Evolutionary conservation across 495 filamentous ascomycete species (phyloP), one percentile per base, ranked within the genome.

Genomic region (Lasiosphaeria hispida): DNA sequence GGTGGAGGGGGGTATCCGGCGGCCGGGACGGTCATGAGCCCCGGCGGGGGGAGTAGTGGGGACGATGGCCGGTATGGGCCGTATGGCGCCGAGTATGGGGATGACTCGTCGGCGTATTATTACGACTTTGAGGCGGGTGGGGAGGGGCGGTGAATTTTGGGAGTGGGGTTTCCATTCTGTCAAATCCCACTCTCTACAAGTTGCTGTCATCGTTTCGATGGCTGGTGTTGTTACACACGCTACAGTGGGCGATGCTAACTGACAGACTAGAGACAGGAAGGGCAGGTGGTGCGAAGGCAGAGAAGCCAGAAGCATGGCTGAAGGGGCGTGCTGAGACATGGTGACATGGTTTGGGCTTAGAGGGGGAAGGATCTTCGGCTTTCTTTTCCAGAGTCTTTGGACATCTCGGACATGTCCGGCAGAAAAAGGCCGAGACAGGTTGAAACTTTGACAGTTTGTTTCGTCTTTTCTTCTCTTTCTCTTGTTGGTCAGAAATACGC

Each of bases 231-330:
- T 30, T 30, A 30, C 23, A 30, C 23, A 30, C 23, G 23, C 23
- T 30, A 30, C 5, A 30, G 23, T 5, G 23, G 23, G 23, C 23
- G 23, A 30, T 30, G 23, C 23, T 30, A 30, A 30, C 23, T 30
- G 39, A 15, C 41, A 34, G 53, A 37, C 35, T 47, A 39, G 41
- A 47, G 53, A 55, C 53, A 7, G 19, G 37, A 55, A 48, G 38
- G 53, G 53, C 53, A 55, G 53, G 53, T 55, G 53, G 41, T 55
- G 53, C 41, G 14, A 44, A 44, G 41, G 40, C 17, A 11, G 23
- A 10, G 40, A 7, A 15, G 36, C 14, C 17, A 47, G 47, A 43
- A 43, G 23, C 35, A 15, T 13, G 30, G 33, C 23, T 30, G 23
- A 30, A 30, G 23, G 5, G 23, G 23, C 23, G 23, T 14, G n/a